Conservation (phyloP, 228 moss, liverwort and hornwort species). For the Sphagnum fallax region DNA sequence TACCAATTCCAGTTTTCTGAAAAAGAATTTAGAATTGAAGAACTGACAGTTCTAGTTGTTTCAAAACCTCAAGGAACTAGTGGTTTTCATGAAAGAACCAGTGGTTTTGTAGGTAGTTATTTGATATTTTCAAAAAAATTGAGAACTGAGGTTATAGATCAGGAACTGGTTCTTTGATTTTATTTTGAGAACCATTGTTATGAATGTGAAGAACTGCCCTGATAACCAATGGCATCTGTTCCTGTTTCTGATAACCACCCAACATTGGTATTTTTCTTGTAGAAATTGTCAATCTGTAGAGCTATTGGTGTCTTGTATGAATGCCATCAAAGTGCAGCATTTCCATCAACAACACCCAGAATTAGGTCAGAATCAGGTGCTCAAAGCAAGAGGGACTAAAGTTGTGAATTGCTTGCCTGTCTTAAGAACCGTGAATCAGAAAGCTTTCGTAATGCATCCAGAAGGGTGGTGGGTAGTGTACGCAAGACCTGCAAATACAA, state of each 20-base stretch:
- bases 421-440: slow-evolving; percentile 28
- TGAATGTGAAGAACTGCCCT: background rate
- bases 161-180: too few relatives aligned
- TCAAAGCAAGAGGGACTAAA: background rate
- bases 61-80: background rate
- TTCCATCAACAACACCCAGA: background rate
- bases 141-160: background rate
- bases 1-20: background rate
- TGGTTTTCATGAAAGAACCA: background rate
- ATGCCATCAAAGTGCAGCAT: background rate
- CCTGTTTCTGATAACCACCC: background rate
- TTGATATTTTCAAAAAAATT: background rate
- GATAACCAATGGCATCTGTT: background rate
- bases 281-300: background rate
- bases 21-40: background rate
- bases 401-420: slow-evolving; percentile 28
- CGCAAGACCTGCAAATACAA: slow-evolving; percentile 28
- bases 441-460: slow-evolving; percentile 69
- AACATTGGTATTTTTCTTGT: too few relatives aligned
- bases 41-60: background rate
- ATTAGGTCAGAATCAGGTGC: background rate
- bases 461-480: slow-evolving; percentile 47
- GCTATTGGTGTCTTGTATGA: background rate
- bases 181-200: background rate
- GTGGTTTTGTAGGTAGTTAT: background rate